These are phyloP conservation scores for Phytophthora sojae DNA, from an alignment of 352 stramenopile species.

Conservation along the genomic window DNA sequence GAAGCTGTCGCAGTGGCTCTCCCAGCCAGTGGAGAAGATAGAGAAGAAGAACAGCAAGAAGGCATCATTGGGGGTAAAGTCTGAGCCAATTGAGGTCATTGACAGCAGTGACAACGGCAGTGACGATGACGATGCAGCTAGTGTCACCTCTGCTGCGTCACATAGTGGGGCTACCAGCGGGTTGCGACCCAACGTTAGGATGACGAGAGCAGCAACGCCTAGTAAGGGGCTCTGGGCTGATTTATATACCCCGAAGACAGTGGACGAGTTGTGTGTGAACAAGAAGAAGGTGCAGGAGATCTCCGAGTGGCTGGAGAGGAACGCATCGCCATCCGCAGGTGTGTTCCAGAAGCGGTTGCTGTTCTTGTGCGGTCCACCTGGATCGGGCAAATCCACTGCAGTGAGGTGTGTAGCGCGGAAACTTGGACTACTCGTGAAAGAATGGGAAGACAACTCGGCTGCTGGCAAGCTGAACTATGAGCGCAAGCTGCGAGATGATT, in stretches of 20 bases:
- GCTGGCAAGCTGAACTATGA: constrained; percentile 64
- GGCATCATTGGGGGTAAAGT: neutral
- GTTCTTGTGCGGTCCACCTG: constrained; percentile 83
- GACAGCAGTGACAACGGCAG: constrained; percentile 49
- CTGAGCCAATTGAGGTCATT: constrained; percentile 35
- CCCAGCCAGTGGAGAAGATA: constrained; percentile 27
- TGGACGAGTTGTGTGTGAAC: constrained; percentile 83
- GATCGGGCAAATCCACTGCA: constrained; percentile 83
- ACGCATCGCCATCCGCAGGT: constrained; percentile 27
- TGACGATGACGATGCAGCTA: constrained; percentile 29
- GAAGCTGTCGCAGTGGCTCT: constrained; percentile 57
- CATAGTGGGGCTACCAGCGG: neutral
- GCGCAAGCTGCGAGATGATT: constrained; percentile 58
- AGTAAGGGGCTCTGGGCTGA: constrained; percentile 60
- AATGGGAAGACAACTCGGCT: constrained; percentile 80
- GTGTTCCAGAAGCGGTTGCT: constrained; percentile 64
- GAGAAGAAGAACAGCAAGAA: constrained; percentile 20
- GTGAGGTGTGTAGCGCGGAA: constrained; percentile 63
- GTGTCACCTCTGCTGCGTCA: constrained; percentile 9
- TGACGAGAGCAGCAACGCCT: neutral
- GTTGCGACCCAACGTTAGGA: constrained; percentile 9
- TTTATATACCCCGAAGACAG: constrained; percentile 40
- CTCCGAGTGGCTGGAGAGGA: constrained; percentile 59
- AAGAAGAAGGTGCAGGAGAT: constrained; percentile 88
- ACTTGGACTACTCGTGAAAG: constrained; percentile 59